Evolutionary conservation across 345 rosid genomes (phyloP), one percentile per base, ranked within the genome.

Genomic region (Raphanus sativus): DNA sequence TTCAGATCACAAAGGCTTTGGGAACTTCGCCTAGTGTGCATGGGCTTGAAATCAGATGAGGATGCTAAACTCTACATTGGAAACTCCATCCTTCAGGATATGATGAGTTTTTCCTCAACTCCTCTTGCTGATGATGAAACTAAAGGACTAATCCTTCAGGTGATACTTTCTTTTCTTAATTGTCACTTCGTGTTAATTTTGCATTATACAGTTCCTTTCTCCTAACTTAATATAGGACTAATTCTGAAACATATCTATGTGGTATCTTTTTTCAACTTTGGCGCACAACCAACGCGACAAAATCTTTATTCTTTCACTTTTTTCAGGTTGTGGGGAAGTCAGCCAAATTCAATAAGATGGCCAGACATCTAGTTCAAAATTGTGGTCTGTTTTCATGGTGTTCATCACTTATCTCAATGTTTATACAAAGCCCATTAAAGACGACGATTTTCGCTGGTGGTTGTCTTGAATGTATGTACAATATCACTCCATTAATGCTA

Each of bases 141-240:
- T 17, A 89, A 88, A 85, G 83, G 89, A 80, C 82, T 92, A 73
- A 89, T 92, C 82, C 91, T 92, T 85, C 88, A 85, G 96, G 97
- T 95, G 85, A 77, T 73, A 30, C 67, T 64, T 80, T 74, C 11
- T 62, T 74, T 69, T 38, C 71, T 69, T 32, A 56, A 52, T 33
- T 33, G 74, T 73, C 73, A 26, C 62, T 58, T 54, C 8, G 30
- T 71, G 21, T 73, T 36, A 11, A 36, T 26, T 54, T 33, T 67
- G 25, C 48, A 33, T 4, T 10, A 11, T 59, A 67, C 67, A 29
- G 12, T 56, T 60, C 6, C 55, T 12, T 29, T 64, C 38, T 65
- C 30, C 50, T 42, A 42, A 28, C 30, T 32, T 3, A 13, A 67
- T 50, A 56, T 8, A 24, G 40, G 66, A 33, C 33, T 42, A 56